Conservation (phyloP, 1,139 yeast species). For the Debaryomyces sp. region DNA sequence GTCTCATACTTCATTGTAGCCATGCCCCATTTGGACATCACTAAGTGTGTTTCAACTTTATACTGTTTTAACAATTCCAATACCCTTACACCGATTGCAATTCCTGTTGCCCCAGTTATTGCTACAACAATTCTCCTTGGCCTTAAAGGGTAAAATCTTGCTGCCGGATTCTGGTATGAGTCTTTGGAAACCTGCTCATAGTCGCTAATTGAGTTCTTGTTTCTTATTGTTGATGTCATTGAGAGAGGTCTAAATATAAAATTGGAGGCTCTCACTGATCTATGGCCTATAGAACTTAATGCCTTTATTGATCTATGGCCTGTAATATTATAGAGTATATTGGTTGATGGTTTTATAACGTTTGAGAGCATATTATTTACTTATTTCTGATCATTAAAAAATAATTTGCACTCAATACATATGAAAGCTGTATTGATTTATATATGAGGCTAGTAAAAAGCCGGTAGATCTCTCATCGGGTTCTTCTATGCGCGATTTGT, state of each 20-base stretch:
- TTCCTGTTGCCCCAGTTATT: conserved; percentile 24
- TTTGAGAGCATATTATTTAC: neutral
- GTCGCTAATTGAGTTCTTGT: neutral
- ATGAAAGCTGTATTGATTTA: neutral
- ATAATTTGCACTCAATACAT: neutral
- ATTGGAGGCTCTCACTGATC: neutral
- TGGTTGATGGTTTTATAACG: neutral
- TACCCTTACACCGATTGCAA: conserved; percentile 17
- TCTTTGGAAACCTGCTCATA: neutral
- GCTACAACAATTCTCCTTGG: conserved; percentile 20
- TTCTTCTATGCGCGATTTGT: no score
- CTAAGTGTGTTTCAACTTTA: conserved; percentile 19
- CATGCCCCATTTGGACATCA: conserved; percentile 22
- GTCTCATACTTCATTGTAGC: conserved; percentile 24
- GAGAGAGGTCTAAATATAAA: conserved; percentile 3
- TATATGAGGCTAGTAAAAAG: no score
- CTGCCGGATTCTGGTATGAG: neutral
- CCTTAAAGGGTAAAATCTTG: conserved; percentile 4
- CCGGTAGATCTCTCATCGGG: no score
- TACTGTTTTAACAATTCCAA: conserved; percentile 14
- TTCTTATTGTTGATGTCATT: neutral
- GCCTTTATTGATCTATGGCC: neutral
- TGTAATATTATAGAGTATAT: neutral
- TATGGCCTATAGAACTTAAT: neutral
- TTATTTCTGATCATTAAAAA: neutral